Evolutionary conservation across 768 basidiomycete genomes (phyloP).

Genomic region (Tylopilus balloui): DNA sequence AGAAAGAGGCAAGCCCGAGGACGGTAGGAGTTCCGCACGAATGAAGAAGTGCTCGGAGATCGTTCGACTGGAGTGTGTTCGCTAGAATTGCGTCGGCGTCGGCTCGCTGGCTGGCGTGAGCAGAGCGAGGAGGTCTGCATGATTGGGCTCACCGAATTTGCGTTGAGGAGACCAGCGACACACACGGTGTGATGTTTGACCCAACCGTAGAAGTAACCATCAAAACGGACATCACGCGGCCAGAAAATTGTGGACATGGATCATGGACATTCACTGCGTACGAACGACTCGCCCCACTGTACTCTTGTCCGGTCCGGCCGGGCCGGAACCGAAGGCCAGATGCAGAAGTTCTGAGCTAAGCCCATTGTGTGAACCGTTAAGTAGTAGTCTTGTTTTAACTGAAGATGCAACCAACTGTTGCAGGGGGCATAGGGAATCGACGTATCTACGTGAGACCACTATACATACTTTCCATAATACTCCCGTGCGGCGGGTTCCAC

Average conservation of each 20-base stretch:
- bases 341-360: too few species aligned
- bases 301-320: slow-evolving; percentile 7
- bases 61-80: slow-evolving; percentile 12
- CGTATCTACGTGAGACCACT: neutral
- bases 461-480: slow-evolving; percentile 30
- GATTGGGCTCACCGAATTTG: slow-evolving; percentile 28
- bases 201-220: slow-evolving; percentile 62
- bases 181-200: slow-evolving; percentile 38
- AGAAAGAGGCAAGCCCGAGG: slow-evolving; percentile 28
- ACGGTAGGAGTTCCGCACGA: slow-evolving; percentile 25
- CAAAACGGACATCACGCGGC: slow-evolving; percentile 46
- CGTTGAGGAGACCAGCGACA: slow-evolving; percentile 48
- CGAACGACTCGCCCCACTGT: neutral
- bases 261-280: neutral
- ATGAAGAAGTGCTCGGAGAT: slow-evolving; percentile 15
- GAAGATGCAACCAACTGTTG: neutral
- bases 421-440: neutral
- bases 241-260: slow-evolving; percentile 47
- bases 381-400: neutral
- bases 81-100: slow-evolving; percentile 14
- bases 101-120: slow-evolving; percentile 11
- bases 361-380: too few species aligned
- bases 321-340: neutral
- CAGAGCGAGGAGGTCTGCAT: neutral
- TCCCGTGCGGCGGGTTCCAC: slow-evolving; percentile 29